Evolutionary conservation across 106 monocot species (phyloP), one percentile per base, ranked within the genome.

Genomic region (Chionographis japonica): DNA sequence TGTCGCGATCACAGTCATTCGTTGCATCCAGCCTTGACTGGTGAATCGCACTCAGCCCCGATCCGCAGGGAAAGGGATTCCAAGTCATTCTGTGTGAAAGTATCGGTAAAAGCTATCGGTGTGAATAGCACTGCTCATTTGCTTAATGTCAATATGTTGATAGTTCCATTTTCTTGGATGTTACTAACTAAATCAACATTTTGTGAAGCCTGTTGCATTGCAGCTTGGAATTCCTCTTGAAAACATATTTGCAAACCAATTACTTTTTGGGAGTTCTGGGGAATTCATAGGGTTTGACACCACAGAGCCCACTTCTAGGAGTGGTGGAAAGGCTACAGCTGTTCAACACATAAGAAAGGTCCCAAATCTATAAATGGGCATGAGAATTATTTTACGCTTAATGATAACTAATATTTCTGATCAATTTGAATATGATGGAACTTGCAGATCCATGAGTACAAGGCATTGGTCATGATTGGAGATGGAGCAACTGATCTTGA

Each of bases 401-500:
- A 17, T 67, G 3, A 40, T 50, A 16, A 20, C 16, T 2, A 14
- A 57, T 8, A 9, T 49, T 65, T 46, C 2, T 65, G 15, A 19
- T 77, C 16, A 65, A 62, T 49, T 73, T 50, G 27, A 49, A 49
- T 58, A 54, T 62, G 27, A 71, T 72, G 9, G 3, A 27, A 50
- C 46, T 78, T 84, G 60, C 77, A 91, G 95, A 74, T 72, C 8
- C 86, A 79, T 77, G 65, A 74, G 20, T 87, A 97, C 66, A 86
- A 86, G 58, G 61, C 74, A 10, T 60, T 97, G 58, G 78, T 92
- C 61, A 97, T 97, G 97, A 81, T 97, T 62, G 97, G 97, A 61
- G 97, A 97, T 85, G 97, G 97, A 42, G 97, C 97, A 70, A 97
- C 97, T 66, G 97, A 97, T 73, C 92, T 97, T 79, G 97, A 97